A percentile compares a stretch with the other conserved stretches of the same genome.
phyloP scores from a whole-genome alignment of 2,329 filamentous ascomycete genomes.

The Cladosporium velox region DNA sequence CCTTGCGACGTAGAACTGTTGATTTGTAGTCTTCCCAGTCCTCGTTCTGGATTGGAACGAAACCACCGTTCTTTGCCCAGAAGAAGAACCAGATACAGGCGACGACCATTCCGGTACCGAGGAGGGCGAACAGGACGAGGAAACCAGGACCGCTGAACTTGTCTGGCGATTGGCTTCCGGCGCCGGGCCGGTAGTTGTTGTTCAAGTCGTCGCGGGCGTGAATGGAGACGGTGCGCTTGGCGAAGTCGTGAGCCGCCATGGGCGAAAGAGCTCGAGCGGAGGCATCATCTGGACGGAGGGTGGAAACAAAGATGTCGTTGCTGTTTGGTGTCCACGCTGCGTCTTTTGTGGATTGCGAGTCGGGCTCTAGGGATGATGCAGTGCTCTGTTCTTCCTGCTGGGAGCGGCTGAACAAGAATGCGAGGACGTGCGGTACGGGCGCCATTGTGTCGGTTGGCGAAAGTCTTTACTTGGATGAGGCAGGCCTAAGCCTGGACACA shows the following conservation, averaged over 20 bases:
- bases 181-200: constrained; percentile 10
- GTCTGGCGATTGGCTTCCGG: constrained; percentile 14
- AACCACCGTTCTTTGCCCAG: constrained; percentile 95
- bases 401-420: constrained; percentile 29
- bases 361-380: constrained; percentile 34
- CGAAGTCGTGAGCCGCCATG: constrained; percentile 22
- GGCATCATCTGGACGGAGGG: constrained; percentile 17
- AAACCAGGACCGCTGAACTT: constrained; percentile 60
- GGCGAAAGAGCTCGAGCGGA: constrained; percentile 19
- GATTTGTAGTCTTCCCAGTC: constrained; percentile 99
- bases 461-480: constrained; percentile 16
- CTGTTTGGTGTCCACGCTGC: constrained; percentile 6
- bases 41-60: constrained; percentile 70
- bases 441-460: constrained; percentile 30
- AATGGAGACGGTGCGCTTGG: constrained; percentile 18
- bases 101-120: constrained; percentile 74
- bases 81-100: constrained; percentile 96
- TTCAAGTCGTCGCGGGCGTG: constrained; percentile 16
- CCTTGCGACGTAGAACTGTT: constrained; percentile 84
- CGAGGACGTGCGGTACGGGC: constrained; percentile 29
- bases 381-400: constrained; percentile 20
- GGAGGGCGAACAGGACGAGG: constrained; percentile 81
- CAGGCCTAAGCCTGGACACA: constrained; percentile 36
- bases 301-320: constrained; percentile 15
- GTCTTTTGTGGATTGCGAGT: constrained; percentile 25